Conservation (phyloP, 805 yeast species). For the Myxozyma geophila region DNA sequence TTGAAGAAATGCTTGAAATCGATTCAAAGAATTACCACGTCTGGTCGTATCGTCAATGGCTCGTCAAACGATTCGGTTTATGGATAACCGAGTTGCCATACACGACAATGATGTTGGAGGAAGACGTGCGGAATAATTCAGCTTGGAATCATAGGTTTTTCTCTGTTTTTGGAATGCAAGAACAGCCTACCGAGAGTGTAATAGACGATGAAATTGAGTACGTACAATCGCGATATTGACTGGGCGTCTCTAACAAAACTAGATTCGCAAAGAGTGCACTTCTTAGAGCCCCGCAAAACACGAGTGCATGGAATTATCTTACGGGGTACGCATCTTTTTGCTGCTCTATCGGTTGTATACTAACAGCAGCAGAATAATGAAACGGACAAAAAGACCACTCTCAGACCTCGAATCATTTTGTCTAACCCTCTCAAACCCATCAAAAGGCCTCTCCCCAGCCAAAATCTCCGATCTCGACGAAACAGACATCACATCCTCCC, state of each 20-base stretch:
- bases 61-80: slow-evolving; percentile 60
- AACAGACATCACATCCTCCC: slow-evolving; percentile 50
- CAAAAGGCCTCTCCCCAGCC: slow-evolving; percentile 31
- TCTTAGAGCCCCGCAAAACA: slow-evolving; percentile 71
- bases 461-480: slow-evolving; percentile 30
- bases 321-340: slow-evolving; percentile 49
- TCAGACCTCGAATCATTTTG: slow-evolving; percentile 54
- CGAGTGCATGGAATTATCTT: slow-evolving; percentile 84
- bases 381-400: slow-evolving; percentile 40
- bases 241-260: neutral
- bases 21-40: slow-evolving; percentile 95
- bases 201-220: slow-evolving; percentile 52
- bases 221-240: slow-evolving; percentile 43
- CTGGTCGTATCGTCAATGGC: slow-evolving; percentile 92
- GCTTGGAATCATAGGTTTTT: slow-evolving; percentile 91
- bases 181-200: slow-evolving; percentile 27
- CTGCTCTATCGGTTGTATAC: neutral
- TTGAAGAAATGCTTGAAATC: slow-evolving; percentile 68
- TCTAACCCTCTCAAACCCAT: slow-evolving; percentile 46
- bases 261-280: slow-evolving; percentile 53
- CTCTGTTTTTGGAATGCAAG: slow-evolving; percentile 46
- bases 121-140: slow-evolving; percentile 84
- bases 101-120: slow-evolving; percentile 53
- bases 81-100: slow-evolving; percentile 59
- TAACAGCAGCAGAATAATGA: slow-evolving; percentile 11